Base-by-base conservation (phyloP, 2,329 filamentous ascomycete genomes). In the Exophiala aquamarina region DNA sequence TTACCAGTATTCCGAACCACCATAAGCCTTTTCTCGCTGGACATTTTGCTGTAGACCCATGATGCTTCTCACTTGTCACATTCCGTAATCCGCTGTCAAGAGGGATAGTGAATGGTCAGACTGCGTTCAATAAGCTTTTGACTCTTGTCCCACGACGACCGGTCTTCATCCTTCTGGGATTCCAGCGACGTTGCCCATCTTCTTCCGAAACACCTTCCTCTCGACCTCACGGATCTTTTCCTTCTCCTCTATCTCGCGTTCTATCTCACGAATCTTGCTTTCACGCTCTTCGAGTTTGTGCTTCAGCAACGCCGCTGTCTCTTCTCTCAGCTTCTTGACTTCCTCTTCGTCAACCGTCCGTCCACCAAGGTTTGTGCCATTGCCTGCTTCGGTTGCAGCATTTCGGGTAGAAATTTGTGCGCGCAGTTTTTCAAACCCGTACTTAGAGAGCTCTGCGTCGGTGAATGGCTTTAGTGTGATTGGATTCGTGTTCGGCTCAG, bases 151-250 rank as follows among this genome's bases (percentile, higher is more conserved):
- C n/a, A n/a, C n/a, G n/a, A n/a, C n/a, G n/a, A n/a, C n/a, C n/a
- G n/a, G 23, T 26, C 23, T 6, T 26, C 11, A 11, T 11, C 23
- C 6, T 6, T 26, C 23, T 11, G 23, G 23, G 23, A 26, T 26
- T 26, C 23, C 23, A n/a, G n/a, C n/a, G n/a, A n/a, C n/a, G n/a
- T 20, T 46, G 9, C 45, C 56, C 40, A 59, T 32, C 36, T 55
- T 58, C 49, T 55, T 54, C 26, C 47, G 28, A 45, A 55, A 58
- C 33, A 59, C 52, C 37, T 56, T 58, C 44, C 57, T 41, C 51
- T 59, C 57, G 4, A 58, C 55, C 49, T 59, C 57, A 9, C 57
- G 41, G 10, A 52, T 58, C 43, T 59, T 59, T 38, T 57, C 57
- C 36, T 58, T 59, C 38, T 58, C 57, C 14, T 56, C 53, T 46